Base-by-base conservation (phyloP, 805 yeast genomes). In the Pichia manshurica region DNA sequence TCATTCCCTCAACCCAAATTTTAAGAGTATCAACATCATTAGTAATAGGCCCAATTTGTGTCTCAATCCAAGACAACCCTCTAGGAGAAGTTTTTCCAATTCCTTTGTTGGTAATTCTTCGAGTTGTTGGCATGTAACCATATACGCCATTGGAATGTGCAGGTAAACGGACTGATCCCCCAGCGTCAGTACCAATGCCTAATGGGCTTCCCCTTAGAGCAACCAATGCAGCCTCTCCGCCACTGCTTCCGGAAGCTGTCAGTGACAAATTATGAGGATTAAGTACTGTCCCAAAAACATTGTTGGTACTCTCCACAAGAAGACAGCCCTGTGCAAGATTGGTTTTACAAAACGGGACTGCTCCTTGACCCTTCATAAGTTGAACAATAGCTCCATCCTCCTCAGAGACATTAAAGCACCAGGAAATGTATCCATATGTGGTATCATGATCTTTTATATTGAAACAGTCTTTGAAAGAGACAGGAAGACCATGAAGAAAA, bases 191-290 rank as follows among this genome's bases (percentile, higher is more conserved):
- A 33, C 87, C 87, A 35, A 55, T 48, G 39, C 57, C 89, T 34
- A 82, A 52, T 1, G 79, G 74, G 21, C 84, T 76, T 3, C 79
- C 86, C 46, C 73, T 75, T 60, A 78, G 70, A 1, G 75, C 78
- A 44, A 80, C 74, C 49, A 77, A 59, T 0, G 84, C 79, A 53
- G 86, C 84, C 60, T 82, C 87, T 48, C 88, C 88, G 33, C 84
- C 82, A 4, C 84, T 77, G 1, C 84, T 78, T 13, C 88, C 88
- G 51, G 87, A 87, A 2, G 83, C 72, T 16, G 84, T 74, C 50
- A 79, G 67, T 19, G 70, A 63, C 34, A 79, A 67, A 54, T 82
- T 81, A 10, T 10, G 7, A 8, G 29, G 29, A 10, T 25, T 25
- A 10, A 25, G 29, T 7, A 10, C 10, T 25, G 10, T 25, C 29